Base-by-base conservation (phyloP, 2,329 filamentous ascomycete species). In the Epichloe festucae region DNA sequence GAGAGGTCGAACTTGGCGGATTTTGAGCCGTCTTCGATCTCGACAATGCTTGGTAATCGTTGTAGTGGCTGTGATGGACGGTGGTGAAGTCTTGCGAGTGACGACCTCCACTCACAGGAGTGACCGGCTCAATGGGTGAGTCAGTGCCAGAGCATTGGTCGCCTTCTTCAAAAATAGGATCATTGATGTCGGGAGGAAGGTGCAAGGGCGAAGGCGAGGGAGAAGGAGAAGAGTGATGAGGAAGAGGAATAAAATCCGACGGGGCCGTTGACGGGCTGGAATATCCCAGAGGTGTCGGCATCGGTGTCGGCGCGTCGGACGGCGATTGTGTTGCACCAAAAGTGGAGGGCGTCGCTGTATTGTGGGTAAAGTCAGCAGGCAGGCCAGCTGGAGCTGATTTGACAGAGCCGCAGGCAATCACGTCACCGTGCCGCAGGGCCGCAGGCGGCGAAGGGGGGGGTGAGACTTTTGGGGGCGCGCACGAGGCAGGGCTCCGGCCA, bases 101-200 rank as follows among this genome's bases (percentile, higher is more conserved):
- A 48, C 68, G 73, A 55, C 75, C 72, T 58, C 79, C 72, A 58
- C 79, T 82, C 54, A 79, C 74, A 46, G 80, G 81, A 21, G 80
- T 84, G 53, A 79, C 70, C 44, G 80, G 80, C 57, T 83, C 80
- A 66, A 77, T 75, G 51, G 72, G 69, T 23, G 73, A 74, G 59
- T 82, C 79, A 63, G 75, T 81, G 55, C 76, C 74, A 8, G 78
- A 80, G 62, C 82, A 53, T 36, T 54, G 79, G 65, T 77, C 77
- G 63, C 73, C 73, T 66, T 81, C 78, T 56, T 69, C 66, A 49
- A 73, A 70, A 54, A 81, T 80, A 51, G 77, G 72, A 55, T 68
- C 71, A 56, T 70, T 67, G 10, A 78, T 65, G 49, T 79, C 76
- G 57, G 73, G 70, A 49, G 74, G 68, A 56, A 69, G 72, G 44